Base-by-base conservation (phyloP, 2,329 filamentous ascomycete genomes). In the Fusarium ambrosium region DNA sequence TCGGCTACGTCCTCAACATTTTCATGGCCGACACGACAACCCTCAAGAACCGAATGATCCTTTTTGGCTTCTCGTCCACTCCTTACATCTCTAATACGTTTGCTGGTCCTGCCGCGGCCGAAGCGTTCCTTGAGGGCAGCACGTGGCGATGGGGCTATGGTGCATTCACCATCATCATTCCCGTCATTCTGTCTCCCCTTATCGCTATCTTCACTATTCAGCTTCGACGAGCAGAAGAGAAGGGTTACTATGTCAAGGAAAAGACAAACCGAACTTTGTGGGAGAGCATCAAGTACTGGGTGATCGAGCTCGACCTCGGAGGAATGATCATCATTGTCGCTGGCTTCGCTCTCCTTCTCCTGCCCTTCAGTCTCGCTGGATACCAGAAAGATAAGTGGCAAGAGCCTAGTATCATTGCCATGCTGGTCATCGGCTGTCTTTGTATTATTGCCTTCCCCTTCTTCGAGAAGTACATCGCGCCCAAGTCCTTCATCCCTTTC, bases 271-370 rank as follows among this genome's bases (percentile, higher is more conserved):
- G 68, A 2, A 63, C 37, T 1, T 18, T 27, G n/a, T 45, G 18
- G 22, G 48, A 72, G 51, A 48, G 24, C 11, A 55, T 69, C 34
- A 65, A 61, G 24, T 68, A 68, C 48, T 72, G 68, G 43, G 41
- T 68, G 4, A 53, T 68, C 1, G 77, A 80, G n/a, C 74, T 83
- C 4, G 81, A 83, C 53, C 62, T 89, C 6, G 76, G 87, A 9
- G 89, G 89, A 2, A 82, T 89, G 62, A 75, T 89, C 22, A 80
- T 90, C 36, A 80, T 89, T 64, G 86, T 88, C 24, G 85, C 83
- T 4, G 85, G 87, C 13, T 86, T 88, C 67, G 85, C 85, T 29
- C 82, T 90, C 53, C 83, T 90, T 13, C 82, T 89, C 8, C 84
- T 89, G 0, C 89, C 89, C 0, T 87, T 87, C 71, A 86, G 81